These are phyloP conservation scores for Phytophthora pluvialis DNA, from an alignment of 352 stramenopile species.

Conservation along the genomic window DNA sequence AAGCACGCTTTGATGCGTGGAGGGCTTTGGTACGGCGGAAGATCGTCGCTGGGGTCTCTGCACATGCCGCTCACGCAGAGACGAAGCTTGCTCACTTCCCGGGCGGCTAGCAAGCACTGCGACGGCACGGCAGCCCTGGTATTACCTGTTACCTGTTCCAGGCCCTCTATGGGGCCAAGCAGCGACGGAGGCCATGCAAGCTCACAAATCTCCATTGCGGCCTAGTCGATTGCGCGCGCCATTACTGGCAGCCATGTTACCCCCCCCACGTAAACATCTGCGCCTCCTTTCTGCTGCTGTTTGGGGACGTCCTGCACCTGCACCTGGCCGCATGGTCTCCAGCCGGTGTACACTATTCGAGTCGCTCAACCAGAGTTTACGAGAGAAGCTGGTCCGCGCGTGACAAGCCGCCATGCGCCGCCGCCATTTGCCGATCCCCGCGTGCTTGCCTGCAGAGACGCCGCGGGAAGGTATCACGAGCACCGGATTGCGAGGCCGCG, in stretches of 20 bases:
- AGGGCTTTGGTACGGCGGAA: conserved; percentile 33
- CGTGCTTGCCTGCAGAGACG: conserved; percentile 9
- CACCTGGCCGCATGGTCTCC: conserved; percentile 7
- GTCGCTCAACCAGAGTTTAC: conserved; percentile 11
- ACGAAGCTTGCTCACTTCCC: conserved; percentile 11
- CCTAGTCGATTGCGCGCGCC: not conserved
- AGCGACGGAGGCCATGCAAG: not conserved
- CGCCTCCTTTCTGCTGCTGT: conserved; percentile 21
- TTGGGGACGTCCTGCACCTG: conserved; percentile 6
- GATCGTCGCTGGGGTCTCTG: conserved; percentile 24
- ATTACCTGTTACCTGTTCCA: too few species aligned
- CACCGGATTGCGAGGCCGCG: conserved; percentile 16
- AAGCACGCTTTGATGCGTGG: conserved; percentile 35
- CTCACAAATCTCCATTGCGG: not conserved
- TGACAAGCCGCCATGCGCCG: conserved; percentile 6
- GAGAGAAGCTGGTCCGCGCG: not conserved
- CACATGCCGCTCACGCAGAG: not conserved
- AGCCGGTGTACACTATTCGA: conserved; percentile 34
- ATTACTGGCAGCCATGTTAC: conserved; percentile 35
- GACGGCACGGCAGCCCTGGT: not conserved
- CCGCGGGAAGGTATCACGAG: conserved; percentile 22
- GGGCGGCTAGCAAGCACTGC: not conserved
- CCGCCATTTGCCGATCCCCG: conserved; percentile 19
- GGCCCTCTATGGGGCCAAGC: not conserved
- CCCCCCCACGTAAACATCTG: conserved; percentile 29